Conservation (phyloP, 202 grass and related monocot species). For the Carex sylvatica region DNA sequence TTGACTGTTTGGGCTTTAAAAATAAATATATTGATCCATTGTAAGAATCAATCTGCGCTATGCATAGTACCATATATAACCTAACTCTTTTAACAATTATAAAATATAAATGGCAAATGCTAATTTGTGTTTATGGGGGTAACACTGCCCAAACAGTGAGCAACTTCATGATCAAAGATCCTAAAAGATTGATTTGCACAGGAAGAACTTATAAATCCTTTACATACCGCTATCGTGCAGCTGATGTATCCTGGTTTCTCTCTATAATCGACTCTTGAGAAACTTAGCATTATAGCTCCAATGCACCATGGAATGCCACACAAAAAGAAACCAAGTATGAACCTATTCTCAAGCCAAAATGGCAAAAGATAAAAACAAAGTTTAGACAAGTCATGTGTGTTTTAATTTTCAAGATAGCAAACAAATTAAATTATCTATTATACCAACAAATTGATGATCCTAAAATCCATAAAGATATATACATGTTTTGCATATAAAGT, state of each 20-base stretch:
- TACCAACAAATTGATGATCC: background rate
- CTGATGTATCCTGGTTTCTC: constrained; percentile 89
- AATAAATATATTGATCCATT: no score
- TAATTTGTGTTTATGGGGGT: no score
- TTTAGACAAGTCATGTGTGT: constrained; percentile 14
- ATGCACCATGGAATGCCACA: constrained; percentile 91
- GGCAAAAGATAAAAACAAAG: background rate
- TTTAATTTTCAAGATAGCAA: background rate
- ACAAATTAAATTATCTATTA: no score
- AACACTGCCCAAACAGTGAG: background rate
- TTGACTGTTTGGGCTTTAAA: no score
- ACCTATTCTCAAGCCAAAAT: constrained; percentile 38
- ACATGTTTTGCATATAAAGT: background rate
- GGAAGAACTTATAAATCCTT: background rate
- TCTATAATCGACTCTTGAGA: constrained; percentile 64
- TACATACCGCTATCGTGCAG: constrained; percentile 79
- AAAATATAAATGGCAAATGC: no score
- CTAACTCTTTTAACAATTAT: no score
- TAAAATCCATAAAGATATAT: background rate
- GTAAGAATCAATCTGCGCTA: no score
- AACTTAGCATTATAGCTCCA: constrained; percentile 81
- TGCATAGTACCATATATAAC: no score
- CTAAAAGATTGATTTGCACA: background rate
- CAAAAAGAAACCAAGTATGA: constrained; percentile 84
- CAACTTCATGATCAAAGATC: background rate